Evolutionary conservation across 169 alveolate species (phyloP), one percentile per base, ranked within the genome.

Genomic region (Plasmodium yoelii): DNA sequence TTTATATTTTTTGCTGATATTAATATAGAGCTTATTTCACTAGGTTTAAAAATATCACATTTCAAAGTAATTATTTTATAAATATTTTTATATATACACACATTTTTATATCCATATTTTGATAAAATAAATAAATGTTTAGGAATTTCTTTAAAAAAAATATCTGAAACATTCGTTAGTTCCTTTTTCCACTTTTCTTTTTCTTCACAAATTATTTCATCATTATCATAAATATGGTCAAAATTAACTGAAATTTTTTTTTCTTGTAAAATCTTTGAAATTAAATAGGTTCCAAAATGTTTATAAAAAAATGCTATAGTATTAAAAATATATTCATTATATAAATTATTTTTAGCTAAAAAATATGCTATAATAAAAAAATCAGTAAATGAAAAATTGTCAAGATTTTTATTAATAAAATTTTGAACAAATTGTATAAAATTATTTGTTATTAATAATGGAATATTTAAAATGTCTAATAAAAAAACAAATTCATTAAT

Each of bases 321-420:
- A 53, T 68, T 69, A 8, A 82, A 18, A 22, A 69, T 49, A 26
- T 56, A 19, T 15, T 65, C 67, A 10, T 82, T 82, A 55, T 68
- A 55, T 26, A 82, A 82, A 82, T 82, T 82, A 61, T 82, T 65
- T 24, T 57, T 82, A 4, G 90, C 90, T 49, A 82, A 44, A 68
- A 82, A 82, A 56, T 82, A 82, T 2, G 57, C 73, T 67, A 82
- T 60, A 13, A 1, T 19, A 68, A 82, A 82, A 44, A 67, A 82
- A 26, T 82, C 59, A 7, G 44, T 42, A 56, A 42, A 67, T 56
- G 34, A 19, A 39, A 82, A 56, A 8, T 42, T 68, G 9, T 57
- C 28, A 15, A 19, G 1, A 69, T 82, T 67, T 42, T 9, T 34
- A 49, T 72, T 34, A 42, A 82, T 82, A 61, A 26, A 82, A 59